Evolutionary conservation across 345 rosid species (phyloP).

Genomic region (Arabis hirsuta): DNA sequence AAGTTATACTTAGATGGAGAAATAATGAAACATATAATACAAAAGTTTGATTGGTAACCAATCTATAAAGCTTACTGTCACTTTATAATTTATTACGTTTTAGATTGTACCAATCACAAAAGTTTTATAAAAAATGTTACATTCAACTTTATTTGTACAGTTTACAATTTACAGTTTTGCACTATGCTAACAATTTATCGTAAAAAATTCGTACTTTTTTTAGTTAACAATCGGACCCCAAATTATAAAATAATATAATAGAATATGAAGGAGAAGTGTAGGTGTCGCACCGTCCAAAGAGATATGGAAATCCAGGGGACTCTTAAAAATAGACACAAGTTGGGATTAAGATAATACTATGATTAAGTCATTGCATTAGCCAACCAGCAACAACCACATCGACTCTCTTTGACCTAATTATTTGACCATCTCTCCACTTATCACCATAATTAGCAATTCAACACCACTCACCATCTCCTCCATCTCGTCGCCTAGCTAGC

Average conservation of each 20-base stretch:
- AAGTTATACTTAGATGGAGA: too few species aligned
- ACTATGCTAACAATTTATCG: too few species aligned
- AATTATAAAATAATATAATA: too few species aligned
- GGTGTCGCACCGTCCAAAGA: slow-evolving; percentile 39
- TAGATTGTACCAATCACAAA: too few species aligned
- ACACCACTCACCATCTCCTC: slow-evolving; percentile 20
- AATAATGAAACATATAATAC: background rate
- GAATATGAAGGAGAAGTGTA: slow-evolving; percentile 4
- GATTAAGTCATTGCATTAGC: slow-evolving; percentile 28
- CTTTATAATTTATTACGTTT: too few species aligned
- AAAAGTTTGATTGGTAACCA: too few species aligned
- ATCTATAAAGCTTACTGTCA: too few species aligned
- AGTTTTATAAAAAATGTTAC: too few species aligned
- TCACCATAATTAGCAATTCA: slow-evolving; percentile 11
- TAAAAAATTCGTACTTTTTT: too few species aligned
- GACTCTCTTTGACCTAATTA: slow-evolving; percentile 29
- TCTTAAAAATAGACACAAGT: slow-evolving; percentile 26
- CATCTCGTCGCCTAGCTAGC: background rate
- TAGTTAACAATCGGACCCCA: too few species aligned
- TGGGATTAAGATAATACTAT: slow-evolving; percentile 28
- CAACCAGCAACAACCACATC: slow-evolving; percentile 37
- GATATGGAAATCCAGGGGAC: slow-evolving; percentile 22
- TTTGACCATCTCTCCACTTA: slow-evolving; percentile 18
- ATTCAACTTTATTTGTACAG: too few species aligned
- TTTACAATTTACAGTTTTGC: too few species aligned